Percentiles rank a stretch among this genome's conserved stretches.
These are phyloP conservation scores for Naganishia antarctica DNA, from an alignment of 768 basidiomycete species.

Conservation along the genomic window DNA sequence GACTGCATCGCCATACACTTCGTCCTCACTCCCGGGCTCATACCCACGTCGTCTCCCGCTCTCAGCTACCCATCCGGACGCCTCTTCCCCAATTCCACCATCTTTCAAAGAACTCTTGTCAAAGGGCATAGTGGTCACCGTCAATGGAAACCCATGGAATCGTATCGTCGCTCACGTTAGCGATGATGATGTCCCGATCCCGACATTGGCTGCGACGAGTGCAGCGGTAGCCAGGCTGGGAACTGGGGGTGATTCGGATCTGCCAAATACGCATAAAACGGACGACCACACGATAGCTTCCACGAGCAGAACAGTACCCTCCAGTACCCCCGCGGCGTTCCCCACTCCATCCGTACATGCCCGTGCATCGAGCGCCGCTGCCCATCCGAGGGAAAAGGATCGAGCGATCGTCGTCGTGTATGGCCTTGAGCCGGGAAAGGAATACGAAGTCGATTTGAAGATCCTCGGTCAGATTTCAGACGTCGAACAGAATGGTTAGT, in stretches of 20 bases:
- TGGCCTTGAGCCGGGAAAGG: slow-evolving; percentile 77
- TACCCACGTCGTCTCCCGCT: slow-evolving; percentile 21
- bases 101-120: slow-evolving; percentile 45
- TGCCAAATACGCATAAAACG: too few species aligned
- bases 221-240: neutral
- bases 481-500: slow-evolving; percentile 15
- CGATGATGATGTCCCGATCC: slow-evolving; percentile 31
- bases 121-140: slow-evolving; percentile 47
- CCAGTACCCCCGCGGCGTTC: slow-evolving; percentile 4
- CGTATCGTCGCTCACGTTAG: slow-evolving; percentile 47
- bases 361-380: neutral
- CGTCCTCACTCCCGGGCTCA: slow-evolving; percentile 21
- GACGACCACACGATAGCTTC: neutral
- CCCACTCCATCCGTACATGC: slow-evolving; percentile 34
- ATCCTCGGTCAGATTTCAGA: slow-evolving; percentile 21
- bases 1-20: slow-evolving; percentile 25
- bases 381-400: slow-evolving; percentile 52
- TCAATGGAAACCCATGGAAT: slow-evolving; percentile 48
- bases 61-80: neutral
- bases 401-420: slow-evolving; percentile 89
- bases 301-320: too few species aligned
- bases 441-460: slow-evolving; percentile 78
- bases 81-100: slow-evolving; percentile 17
- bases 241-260: too few species aligned
- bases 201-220: neutral